Evolutionary conservation across 208 protist species (phyloP), one percentile per base, ranked within the genome.

Genomic region (Trypanosoma lewisi): DNA sequence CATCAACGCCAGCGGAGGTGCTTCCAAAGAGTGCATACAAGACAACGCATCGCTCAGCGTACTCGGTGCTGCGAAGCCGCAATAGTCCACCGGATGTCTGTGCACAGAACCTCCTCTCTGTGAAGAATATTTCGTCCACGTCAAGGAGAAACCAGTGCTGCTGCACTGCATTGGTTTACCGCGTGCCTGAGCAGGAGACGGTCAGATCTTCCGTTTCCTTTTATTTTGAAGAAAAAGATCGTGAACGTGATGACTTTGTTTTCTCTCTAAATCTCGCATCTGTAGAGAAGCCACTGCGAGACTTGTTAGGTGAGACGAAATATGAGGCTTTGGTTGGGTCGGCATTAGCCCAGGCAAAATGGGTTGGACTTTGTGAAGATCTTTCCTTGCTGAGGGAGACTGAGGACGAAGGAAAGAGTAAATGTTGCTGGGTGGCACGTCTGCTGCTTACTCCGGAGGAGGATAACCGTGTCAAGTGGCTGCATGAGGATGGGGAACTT

Each of bases 381-480:
- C 53, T 67, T 31, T 44, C 66, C 9, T 19, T 66, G 33, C 47
- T 61, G 33, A 12, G 14, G 9, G 56, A 52, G 14, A 45, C 31
- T 37, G 45, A 47, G 12, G 30, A n/a, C 7, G 36, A 41, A 19
- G n/a, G 12, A 16, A 42, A 41, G 8, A 45, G 33, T 14, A 30
- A 56, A 14, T n/a, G 33, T 23, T 21, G 48, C 4, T 87, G 71
- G 60, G 61, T 77, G 37, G 83, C 76, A 8, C 79, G 78, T 9
- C 48, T 82, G 17, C 61, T 94, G 34, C 73, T 94, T 21, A 82
- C 70, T 23, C 67, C 72, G 2, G 87, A 94, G 16, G 87, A 94
- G 67, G 77, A 80, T n/a, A 82, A 85, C 48, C 80, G 82, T 25
- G 63, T 94, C 33, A 77, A 77, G 47, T 94, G 87, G 85, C 56